A percentile compares a stretch with the other conserved stretches of the same genome.
Conservation (phyloP, 1,284 basidiomycete species). For the Apiotrichum veenhuisii region DNA sequence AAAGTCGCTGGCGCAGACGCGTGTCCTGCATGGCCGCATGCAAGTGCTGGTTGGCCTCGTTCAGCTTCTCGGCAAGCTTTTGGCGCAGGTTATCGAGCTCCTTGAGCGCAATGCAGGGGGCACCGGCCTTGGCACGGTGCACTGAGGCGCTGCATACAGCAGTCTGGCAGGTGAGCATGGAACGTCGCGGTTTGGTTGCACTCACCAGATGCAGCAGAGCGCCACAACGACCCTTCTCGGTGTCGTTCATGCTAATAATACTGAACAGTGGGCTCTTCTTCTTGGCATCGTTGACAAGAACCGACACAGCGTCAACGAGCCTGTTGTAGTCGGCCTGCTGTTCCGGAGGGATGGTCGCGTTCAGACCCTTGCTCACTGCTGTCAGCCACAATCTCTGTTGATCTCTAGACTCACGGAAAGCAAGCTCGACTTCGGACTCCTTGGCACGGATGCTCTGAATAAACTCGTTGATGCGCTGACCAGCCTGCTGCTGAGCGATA, state of each 20-base stretch:
- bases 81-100: conserved; percentile 16
- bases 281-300: conserved; percentile 13
- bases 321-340: conserved; percentile 13
- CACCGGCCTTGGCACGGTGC: conserved; percentile 12
- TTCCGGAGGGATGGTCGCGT: conserved; percentile 16
- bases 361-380: conserved; percentile 13
- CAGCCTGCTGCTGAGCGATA: neutral
- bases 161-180: neutral
- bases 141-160: conserved; percentile 2
- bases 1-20: conserved; percentile 11
- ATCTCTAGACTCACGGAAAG: conserved; percentile 8
- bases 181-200: neutral
- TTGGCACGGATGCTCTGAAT: conserved; percentile 14
- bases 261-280: conserved; percentile 19
- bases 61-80: conserved; percentile 8
- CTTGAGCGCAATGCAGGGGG: conserved; percentile 16
- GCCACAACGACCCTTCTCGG: conserved; percentile 12
- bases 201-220: conserved; percentile 15
- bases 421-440: conserved; percentile 17
- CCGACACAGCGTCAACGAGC: conserved; percentile 9
- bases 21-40: conserved; percentile 14
- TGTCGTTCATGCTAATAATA: conserved; percentile 12
- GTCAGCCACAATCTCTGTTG: neutral
- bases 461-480: conserved; percentile 5
- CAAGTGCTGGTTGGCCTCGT: conserved; percentile 12